These are phyloP conservation scores for Aspergillus sp. DNA, from an alignment of 2,329 filamentous ascomycete species.

Conservation along the genomic window DNA sequence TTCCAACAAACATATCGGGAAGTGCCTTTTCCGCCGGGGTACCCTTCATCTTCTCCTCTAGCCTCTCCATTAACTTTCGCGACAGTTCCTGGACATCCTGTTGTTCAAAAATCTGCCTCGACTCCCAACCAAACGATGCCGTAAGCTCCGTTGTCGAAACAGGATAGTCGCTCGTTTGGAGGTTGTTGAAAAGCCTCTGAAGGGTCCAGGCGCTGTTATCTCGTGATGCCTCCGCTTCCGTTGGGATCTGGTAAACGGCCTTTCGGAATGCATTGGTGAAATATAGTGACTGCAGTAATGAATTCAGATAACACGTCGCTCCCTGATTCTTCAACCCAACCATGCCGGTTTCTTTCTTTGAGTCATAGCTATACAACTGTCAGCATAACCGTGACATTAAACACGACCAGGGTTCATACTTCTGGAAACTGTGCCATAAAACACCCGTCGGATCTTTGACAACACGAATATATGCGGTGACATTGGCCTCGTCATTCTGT, in stretches of 20 bases:
- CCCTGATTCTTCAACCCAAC: constrained; percentile 97
- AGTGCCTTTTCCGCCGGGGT: constrained; percentile 87
- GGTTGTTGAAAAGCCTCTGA: constrained; percentile 89
- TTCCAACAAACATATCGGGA: constrained; percentile 89
- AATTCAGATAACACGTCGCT: constrained; percentile 86
- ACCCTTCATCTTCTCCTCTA: constrained; percentile 98
- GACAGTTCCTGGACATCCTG: constrained; percentile 98
- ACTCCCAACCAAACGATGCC: constrained; percentile 97
- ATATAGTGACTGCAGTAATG: constrained; percentile 78
- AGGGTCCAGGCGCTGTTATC: constrained; percentile 90
- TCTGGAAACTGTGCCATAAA: constrained; percentile 49
- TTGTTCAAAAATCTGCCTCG: constrained; percentile 95
- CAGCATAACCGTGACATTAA: constrained; percentile 26
- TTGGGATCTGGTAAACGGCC: constrained; percentile 96
- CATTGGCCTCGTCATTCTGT: constrained; percentile 47
- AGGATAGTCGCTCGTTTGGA: constrained; percentile 81
- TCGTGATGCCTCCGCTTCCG: constrained; percentile 75
- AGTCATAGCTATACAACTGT: constrained; percentile 70
- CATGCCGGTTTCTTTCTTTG: constrained; percentile 98
- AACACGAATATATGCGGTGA: constrained; percentile 50
- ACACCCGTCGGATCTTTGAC: constrained; percentile 52
- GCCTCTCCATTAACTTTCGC: constrained; percentile 92
- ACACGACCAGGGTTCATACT: constrained; percentile 28
- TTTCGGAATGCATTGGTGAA: constrained; percentile 93
- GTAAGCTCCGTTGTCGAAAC: constrained; percentile 92